Evolutionary conservation across 805 yeast genomes (phyloP), one percentile per base, ranked within the genome.

Genomic region (Candida lessepsii): DNA sequence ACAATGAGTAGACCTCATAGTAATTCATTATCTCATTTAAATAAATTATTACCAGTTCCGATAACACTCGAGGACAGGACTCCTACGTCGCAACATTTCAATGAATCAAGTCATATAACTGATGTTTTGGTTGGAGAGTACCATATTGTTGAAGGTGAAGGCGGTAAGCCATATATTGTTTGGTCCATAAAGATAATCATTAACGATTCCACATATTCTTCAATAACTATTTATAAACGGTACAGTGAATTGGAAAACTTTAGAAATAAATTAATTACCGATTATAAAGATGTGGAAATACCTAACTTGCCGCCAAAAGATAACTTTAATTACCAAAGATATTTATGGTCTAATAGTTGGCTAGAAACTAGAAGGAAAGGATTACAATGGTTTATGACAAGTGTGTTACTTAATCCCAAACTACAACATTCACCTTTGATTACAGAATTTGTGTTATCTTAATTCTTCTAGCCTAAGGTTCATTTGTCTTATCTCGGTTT

Each of bases 221-320:
- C 63, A 43, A 68, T 83, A 14, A 55, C 61, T 32, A 51, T 78
- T 3, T 74, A 78, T 53, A 78, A 75, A 54, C 57, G 96, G 27
- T 86, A 83, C 57, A 73, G 78, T 25, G 91, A 86, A 32, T 75
- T 86, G 45, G 80, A 61, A 28, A 46, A 42, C 23, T 65, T 86
- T 25, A 66, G 82, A 18, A 29, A 34, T 4, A 45, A 50, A 17
- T 23, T 78, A 11, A 75, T 79, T 3, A 52, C 50, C 5, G 51
- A 70, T n/a, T 80, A 79, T 6, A 73, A 71, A 42, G 61, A 36
- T 16, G 43, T 47, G 9, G 48, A 58, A 4, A 57, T 80, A 1
- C 81, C 81, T 2, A 50, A 42, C 9, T 57, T 81, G 19, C 86
- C 87, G 1, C 74, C 80, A 0, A 73, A 73, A 39, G 73, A 71